These are phyloP conservation scores for Aegilops bicornis DNA, from an alignment of 176 grass and related monocot species.

Conservation along the genomic window DNA sequence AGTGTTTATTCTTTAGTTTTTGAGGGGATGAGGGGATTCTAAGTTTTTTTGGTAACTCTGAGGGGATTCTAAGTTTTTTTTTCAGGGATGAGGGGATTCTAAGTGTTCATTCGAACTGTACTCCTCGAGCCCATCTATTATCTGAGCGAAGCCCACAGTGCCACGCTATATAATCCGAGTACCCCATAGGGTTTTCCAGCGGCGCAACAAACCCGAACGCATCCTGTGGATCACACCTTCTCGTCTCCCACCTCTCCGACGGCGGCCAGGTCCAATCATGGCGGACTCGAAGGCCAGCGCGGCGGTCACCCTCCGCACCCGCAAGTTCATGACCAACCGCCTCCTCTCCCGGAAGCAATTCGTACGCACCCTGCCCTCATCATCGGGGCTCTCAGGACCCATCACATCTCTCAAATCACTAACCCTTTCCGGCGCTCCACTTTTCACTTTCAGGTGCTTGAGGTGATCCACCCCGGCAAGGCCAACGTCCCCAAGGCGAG, in stretches of 20 bases:
- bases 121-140: not conserved
- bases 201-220: slow-evolving; percentile 23
- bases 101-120: too few species aligned
- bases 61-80: too few species aligned
- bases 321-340: slow-evolving; percentile 99
- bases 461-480: slow-evolving; percentile 86
- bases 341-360: slow-evolving; percentile 98
- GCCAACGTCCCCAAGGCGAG: slow-evolving; percentile 90
- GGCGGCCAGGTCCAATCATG: slow-evolving; percentile 42
- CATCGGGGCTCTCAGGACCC: not conserved
- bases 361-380: slow-evolving; percentile 25
- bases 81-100: too few species aligned
- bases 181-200: slow-evolving; percentile 41
- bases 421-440: not conserved
- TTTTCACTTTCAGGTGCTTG: slow-evolving; percentile 64
- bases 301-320: slow-evolving; percentile 79
- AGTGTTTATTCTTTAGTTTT: too few species aligned
- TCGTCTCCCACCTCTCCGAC: not conserved
- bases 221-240: not conserved
- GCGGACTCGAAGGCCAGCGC: slow-evolving; percentile 63
- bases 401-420: not conserved
- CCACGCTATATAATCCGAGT: not conserved
- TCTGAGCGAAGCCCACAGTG: not conserved
- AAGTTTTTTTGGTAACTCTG: too few species aligned
- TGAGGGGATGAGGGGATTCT: too few species aligned